Conservation (phyloP, 768 basidiomycete species). For the Trametopsis cervina region DNA sequence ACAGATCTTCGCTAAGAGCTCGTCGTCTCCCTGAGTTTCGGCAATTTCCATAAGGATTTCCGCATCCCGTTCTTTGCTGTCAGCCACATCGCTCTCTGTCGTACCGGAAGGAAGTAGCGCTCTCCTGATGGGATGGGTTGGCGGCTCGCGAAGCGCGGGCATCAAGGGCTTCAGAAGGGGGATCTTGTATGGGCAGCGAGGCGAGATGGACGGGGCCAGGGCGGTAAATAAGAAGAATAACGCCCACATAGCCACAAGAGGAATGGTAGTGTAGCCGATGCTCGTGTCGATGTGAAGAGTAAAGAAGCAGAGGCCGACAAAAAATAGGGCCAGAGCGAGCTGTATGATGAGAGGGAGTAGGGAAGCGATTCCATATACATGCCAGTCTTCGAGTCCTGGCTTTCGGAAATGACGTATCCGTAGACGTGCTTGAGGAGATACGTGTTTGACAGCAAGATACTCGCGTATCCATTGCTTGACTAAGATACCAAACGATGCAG, state of each 20-base stretch:
- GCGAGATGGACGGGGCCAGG: slow-evolving; percentile 1
- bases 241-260: not conserved
- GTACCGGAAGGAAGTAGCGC: not conserved
- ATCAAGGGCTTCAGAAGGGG: not conserved
- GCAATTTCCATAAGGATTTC: not conserved
- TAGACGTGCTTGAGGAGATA: not conserved
- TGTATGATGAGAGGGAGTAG: not conserved
- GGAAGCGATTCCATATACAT: slow-evolving; percentile 1
- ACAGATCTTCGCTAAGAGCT: not conserved
- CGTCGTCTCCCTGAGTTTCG: not conserved
- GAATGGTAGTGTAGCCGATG: not conserved
- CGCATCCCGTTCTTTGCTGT: not conserved
- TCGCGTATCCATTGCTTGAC: slow-evolving; percentile 3
- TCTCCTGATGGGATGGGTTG: too few relatives aligned
- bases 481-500: too few relatives aligned
- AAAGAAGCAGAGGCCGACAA: slow-evolving; percentile 2
- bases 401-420: not conserved
- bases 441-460: not conserved
- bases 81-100: not conserved
- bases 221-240: not conserved
- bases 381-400: not conserved
- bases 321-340: slow-evolving; percentile 1
- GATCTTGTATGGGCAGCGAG: slow-evolving; percentile 7
- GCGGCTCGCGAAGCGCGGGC: not conserved
- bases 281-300: not conserved